Evolutionary conservation across 169 alveolate species (phyloP), one percentile per base, ranked within the genome.

Genomic region (Plasmodium adleri): DNA sequence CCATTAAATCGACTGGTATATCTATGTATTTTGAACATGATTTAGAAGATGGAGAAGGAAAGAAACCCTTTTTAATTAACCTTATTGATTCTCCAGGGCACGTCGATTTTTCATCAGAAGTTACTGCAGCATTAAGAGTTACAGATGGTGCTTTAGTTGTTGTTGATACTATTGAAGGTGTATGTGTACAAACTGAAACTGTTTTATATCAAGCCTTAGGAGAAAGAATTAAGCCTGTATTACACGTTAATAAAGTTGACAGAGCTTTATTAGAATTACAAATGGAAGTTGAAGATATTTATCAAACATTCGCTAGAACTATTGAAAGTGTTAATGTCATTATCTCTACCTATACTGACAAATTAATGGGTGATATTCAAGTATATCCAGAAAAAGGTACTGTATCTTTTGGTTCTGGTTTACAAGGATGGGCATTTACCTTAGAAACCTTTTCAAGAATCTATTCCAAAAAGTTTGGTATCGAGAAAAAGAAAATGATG

Each of bases 61-160:
- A 85, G 39, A 97, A 95, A 88, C 98, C 98, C 54, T 99, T 96
- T 94, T 96, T 99, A 60, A 98, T 99, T 93, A 99, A 99, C 96
- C 96, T 99, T 88, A 98, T 99, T 94, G 99, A 99, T 91, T 98
- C 99, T 9, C 99, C 99, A 58, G 99, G 99, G 43, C 99, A 99
- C 96, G 99, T 99, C 74, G 99, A 99, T 95, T 99, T 99, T 98
- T 97, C 99, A 26, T 98, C 99, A 9, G 99, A 99, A 94, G 99
- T 98, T 62, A 98, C 99, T 7, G 99, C 99, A 28, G 99, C 99
- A 43, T 97, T 98, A 70, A 98, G 99, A 94, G 99, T 99, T 72
- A 99, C 99, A 43, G 99, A 98, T 92, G 99, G 99, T 90, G 99
- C 99, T 39, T 96, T 98, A 83, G 99, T 99, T 68, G 99, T 99